Percentiles rank a stretch among this genome's conserved stretches.
phyloP scores from a whole-genome alignment of 148 eudicot species.

The Amaranthus cruentus region DNA sequence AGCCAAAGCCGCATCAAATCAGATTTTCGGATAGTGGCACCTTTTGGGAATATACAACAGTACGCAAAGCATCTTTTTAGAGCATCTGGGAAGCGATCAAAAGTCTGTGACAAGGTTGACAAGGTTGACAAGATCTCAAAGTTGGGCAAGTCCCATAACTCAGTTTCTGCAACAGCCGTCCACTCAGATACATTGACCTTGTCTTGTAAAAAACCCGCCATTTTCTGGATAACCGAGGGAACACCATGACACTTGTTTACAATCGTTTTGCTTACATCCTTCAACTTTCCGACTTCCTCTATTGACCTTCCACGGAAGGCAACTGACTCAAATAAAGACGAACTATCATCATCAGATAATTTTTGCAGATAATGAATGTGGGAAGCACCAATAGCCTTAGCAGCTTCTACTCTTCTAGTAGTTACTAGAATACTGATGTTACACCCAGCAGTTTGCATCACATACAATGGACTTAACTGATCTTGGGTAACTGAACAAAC shows the following conservation, averaged over 20 bases:
- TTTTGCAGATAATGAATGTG: background rate
- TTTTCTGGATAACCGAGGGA: background rate
- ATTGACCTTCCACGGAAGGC: background rate
- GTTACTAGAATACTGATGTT: background rate
- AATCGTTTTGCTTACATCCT: background rate
- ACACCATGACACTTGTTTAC: background rate
- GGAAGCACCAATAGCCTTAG: background rate
- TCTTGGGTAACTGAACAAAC: background rate
- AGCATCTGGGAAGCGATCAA: background rate
- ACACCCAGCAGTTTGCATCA: background rate
- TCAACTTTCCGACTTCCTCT: background rate
- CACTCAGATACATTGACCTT: background rate
- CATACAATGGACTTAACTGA: background rate
- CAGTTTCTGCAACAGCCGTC: background rate
- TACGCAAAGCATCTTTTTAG: slow-evolving; percentile 2
- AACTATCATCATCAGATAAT: background rate
- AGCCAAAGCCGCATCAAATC: slow-evolving; percentile 8
- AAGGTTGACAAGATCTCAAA: background rate
- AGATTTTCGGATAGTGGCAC: background rate
- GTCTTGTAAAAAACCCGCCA: background rate
- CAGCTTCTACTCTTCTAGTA: background rate
- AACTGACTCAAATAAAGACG: background rate
- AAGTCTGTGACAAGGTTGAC: background rate
- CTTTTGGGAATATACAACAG: background rate
- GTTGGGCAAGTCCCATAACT: background rate